Evolutionary conservation across 1,139 yeast species (phyloP).

Genomic region (Candida tropicalis): DNA sequence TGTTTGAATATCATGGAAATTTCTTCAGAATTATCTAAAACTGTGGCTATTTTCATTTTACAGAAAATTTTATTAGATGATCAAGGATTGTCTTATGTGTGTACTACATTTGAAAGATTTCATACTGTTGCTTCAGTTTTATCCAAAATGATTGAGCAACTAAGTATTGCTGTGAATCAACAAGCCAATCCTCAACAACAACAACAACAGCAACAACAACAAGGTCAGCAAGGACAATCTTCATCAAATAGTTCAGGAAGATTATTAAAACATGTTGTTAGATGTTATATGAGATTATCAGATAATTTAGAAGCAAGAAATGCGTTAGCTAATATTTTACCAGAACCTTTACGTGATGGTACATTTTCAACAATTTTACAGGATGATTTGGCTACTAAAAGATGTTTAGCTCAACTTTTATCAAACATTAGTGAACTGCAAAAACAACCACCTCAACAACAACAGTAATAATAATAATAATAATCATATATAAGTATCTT

Average conservation of each 20-base stretch:
- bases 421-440: constrained; percentile 57
- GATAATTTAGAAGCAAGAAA: constrained; percentile 92
- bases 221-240: constrained; percentile 13
- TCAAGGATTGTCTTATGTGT: constrained; percentile 85
- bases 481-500: too few relatives aligned
- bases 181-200: constrained; percentile 32
- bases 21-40: constrained; percentile 89
- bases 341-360: constrained; percentile 88
- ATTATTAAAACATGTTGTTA: constrained; percentile 86
- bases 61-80: constrained; percentile 93
- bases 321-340: constrained; percentile 80
- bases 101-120: constrained; percentile 93
- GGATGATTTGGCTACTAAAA: constrained; percentile 87
- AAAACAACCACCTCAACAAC: not conserved
- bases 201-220: constrained; percentile 33
- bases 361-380: constrained; percentile 78
- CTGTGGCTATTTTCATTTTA: constrained; percentile 93
- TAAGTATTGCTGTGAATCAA: constrained; percentile 30
- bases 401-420: constrained; percentile 82
- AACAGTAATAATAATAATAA: not conserved
- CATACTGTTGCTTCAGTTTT: constrained; percentile 91
- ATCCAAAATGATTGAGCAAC: constrained; percentile 85
- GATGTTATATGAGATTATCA: constrained; percentile 88
- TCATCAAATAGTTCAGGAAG: constrained; percentile 64
- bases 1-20: constrained; percentile 95